Evolutionary conservation across 768 basidiomycete species (phyloP).

Genomic region (Hypholoma sublateritium): DNA sequence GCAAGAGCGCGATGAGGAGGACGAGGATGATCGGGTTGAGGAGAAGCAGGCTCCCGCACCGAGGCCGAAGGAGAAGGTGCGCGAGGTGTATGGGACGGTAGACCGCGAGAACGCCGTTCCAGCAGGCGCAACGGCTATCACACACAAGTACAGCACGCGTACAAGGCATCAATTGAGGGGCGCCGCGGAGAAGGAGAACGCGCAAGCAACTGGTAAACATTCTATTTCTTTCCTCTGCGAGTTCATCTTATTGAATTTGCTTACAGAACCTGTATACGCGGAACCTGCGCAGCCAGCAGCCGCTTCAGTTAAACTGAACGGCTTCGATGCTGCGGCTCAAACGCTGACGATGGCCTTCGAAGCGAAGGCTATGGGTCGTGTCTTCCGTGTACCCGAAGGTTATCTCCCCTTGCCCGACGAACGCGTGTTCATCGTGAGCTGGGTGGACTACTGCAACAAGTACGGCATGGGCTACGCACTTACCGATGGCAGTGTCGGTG

Average conservation of each 20-base stretch:
- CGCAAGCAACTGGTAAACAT: conserved; percentile 4
- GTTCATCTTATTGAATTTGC: neutral
- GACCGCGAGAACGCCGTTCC: conserved; percentile 35
- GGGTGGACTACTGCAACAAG: conserved; percentile 99
- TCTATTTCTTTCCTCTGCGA: neutral
- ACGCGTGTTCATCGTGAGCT: conserved; percentile 92
- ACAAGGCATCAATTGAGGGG: neutral
- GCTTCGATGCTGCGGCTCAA: conserved; percentile 66
- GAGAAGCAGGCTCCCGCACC: conserved; percentile 15
- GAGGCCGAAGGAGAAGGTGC: conserved; percentile 23
- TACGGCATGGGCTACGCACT: conserved; percentile 99
- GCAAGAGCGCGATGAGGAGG: conserved; percentile 33
- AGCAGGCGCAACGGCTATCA: conserved; percentile 7
- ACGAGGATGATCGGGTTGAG: conserved; percentile 33
- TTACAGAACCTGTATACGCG: conserved; percentile 2
- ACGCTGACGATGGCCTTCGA: conserved; percentile 62
- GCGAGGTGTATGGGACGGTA: conserved; percentile 16
- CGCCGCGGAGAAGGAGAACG: conserved; percentile 21
- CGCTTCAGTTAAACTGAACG: conserved; percentile 37
- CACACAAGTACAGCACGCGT: neutral
- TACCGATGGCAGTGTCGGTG: conserved; percentile 92
- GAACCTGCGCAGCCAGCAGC: conserved; percentile 7
- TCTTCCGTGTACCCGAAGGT: conserved; percentile 66
- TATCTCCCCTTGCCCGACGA: conserved; percentile 54
- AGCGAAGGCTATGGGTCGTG: conserved; percentile 55